phyloP scores from a whole-genome alignment of 768 basidiomycete species.

The Pisolithus orientalis region DNA sequence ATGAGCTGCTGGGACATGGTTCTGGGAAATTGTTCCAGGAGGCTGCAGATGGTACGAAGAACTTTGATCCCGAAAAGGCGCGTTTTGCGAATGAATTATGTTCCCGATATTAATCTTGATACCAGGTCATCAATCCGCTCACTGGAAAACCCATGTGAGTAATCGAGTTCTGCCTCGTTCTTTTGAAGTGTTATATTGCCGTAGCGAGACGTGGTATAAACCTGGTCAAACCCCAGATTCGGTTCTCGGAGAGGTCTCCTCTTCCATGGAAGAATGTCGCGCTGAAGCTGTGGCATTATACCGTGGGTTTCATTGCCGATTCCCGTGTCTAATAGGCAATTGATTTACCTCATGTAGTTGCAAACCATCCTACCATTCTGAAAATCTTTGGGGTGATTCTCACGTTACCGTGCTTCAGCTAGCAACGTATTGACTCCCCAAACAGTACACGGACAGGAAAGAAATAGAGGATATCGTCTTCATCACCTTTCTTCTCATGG shows the following conservation, averaged over 20 bases:
- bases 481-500: conserved; percentile 80
- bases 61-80: conserved; percentile 71
- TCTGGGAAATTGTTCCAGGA: conserved; percentile 82
- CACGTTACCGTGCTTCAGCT: background rate
- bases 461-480: conserved; percentile 76
- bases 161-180: background rate
- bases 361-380: conserved; percentile 68
- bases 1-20: conserved; percentile 83
- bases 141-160: conserved; percentile 70
- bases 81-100: background rate
- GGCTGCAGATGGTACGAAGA: conserved; percentile 65
- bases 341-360: conserved; percentile 38
- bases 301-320: conserved; percentile 38
- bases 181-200: background rate
- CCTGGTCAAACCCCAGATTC: conserved; percentile 79
- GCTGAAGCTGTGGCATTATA: conserved; percentile 83
- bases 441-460: conserved; percentile 58
- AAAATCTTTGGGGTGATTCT: conserved; percentile 68
- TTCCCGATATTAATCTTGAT: background rate
- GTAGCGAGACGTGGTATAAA: conserved; percentile 80
- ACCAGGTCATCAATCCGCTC: conserved; percentile 72
- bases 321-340: background rate
- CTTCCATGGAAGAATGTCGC: conserved; percentile 91
- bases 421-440: background rate
- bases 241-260: conserved; percentile 81